Conservation (phyloP, 75 land plant species). For the Picea glauca region DNA sequence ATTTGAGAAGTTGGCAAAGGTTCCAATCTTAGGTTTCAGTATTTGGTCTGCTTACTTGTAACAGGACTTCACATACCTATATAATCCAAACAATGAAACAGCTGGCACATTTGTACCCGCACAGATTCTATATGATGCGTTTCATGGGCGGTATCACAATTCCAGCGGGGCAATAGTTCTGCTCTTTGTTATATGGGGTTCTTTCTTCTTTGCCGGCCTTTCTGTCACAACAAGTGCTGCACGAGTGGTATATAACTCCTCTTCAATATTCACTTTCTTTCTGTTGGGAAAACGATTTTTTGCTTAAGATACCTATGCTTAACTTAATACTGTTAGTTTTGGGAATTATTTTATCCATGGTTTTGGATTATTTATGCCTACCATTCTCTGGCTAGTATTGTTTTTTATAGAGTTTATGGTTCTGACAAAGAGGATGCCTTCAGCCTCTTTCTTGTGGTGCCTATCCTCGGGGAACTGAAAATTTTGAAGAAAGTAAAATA, state of each 20-base stretch:
- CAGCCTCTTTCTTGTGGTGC: neutral
- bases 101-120: conserved; percentile 85
- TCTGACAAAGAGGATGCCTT: neutral
- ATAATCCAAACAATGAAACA: conserved; percentile 73
- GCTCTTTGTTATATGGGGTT: conserved; percentile 75
- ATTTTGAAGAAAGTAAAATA: neutral
- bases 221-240: conserved; percentile 93
- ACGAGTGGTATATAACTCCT: conserved; percentile 68
- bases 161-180: conserved; percentile 68
- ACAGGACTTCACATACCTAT: conserved; percentile 60
- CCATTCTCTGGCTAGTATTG: neutral
- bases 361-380: neutral
- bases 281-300: neutral
- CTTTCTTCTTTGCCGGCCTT: conserved; percentile 89
- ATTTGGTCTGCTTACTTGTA: neutral
- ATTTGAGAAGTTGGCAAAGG: neutral
- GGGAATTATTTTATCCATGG: neutral
- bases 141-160: conserved; percentile 79
- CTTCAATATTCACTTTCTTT: conserved; percentile 12
- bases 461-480: neutral
- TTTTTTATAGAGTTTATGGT: neutral
- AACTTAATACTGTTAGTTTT: neutral
- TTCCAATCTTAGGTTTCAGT: neutral
- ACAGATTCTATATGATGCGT: conserved; percentile 90
- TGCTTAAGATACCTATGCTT: neutral